A percentile compares a stretch with the other conserved stretches of the same genome.
Conservation (phyloP, 169 alveolate genomes). For the Nephromyces sp. region DNA sequence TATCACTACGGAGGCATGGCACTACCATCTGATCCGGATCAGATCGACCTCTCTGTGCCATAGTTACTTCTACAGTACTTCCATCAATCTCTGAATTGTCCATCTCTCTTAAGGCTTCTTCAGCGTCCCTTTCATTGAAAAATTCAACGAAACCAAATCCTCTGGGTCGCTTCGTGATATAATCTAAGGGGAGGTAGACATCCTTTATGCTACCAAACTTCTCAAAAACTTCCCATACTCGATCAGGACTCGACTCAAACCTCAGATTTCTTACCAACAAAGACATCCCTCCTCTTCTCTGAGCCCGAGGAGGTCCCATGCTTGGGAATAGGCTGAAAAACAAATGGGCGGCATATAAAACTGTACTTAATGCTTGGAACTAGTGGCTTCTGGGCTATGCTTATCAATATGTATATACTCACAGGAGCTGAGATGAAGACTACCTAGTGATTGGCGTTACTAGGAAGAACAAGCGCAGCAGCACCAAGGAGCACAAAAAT, state of each 20-base stretch:
- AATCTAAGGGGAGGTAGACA: constrained; percentile 71
- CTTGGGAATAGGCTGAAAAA: too few relatives aligned
- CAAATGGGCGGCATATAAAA: too few relatives aligned
- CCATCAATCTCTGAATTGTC: constrained; percentile 75
- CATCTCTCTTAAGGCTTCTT: constrained; percentile 68
- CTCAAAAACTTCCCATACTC: constrained; percentile 65
- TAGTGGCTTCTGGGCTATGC: too few relatives aligned
- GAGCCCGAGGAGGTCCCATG: too few relatives aligned
- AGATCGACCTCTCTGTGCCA: constrained; percentile 60
- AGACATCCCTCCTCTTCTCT: constrained; percentile 21
- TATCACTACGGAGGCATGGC: too few relatives aligned
- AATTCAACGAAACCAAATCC: constrained; percentile 84
- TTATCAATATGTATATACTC: too few relatives aligned
- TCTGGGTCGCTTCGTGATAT: constrained; percentile 61
- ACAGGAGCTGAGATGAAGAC: too few relatives aligned
- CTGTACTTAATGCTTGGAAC: too few relatives aligned
- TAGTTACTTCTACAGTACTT: constrained; percentile 60
- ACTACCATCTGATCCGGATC: constrained; percentile 35
- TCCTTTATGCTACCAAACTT: constrained; percentile 68
- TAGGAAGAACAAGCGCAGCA: too few relatives aligned
- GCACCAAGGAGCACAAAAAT: too few relatives aligned
- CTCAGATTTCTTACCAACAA: constrained; percentile 61
- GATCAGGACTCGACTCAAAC: constrained; percentile 59
- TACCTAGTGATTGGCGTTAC: too few relatives aligned
- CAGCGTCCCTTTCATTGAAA: constrained; percentile 66